Percentiles rank a stretch among this genome's conserved stretches.
phyloP scores from a whole-genome alignment of 2,329 filamentous ascomycete genomes.

The Xylaria sp. region DNA sequence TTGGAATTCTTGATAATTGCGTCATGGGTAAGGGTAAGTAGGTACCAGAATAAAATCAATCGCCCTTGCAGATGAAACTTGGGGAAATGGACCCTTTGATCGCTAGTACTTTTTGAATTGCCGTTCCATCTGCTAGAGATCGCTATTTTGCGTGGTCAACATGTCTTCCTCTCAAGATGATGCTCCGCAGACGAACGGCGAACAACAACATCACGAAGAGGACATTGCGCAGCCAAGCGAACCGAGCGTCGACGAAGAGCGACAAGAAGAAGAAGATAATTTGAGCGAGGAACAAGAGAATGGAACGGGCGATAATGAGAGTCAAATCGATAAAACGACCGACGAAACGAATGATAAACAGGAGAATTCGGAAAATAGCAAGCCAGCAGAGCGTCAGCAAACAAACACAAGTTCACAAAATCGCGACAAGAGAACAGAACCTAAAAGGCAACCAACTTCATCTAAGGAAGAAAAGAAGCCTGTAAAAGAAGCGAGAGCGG shows the following conservation, averaged over 20 bases:
- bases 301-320: slow-evolving; percentile 27
- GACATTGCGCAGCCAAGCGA: slow-evolving; percentile 23
- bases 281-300: slow-evolving; percentile 21
- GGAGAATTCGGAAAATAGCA: background rate
- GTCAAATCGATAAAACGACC: slow-evolving; percentile 8
- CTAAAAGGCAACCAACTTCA: slow-evolving; percentile 46
- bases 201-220: slow-evolving; percentile 25
- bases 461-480: slow-evolving; percentile 50
- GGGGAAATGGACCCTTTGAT: background rate
- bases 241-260: slow-evolving; percentile 22
- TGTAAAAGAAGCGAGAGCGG: slow-evolving; percentile 38
- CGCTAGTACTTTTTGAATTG: slow-evolving; percentile 6
- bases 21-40: slow-evolving; percentile 14
- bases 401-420: slow-evolving; percentile 11
- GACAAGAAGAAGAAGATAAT: slow-evolving; percentile 23
- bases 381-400: slow-evolving; percentile 20
- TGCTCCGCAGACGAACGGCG: slow-evolving; percentile 5
- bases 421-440: slow-evolving; percentile 23
- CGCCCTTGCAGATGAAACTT: slow-evolving; percentile 2
- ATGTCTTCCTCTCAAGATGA: slow-evolving; percentile 32
- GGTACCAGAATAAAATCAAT: slow-evolving; percentile 42
- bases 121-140: background rate
- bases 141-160: background rate
- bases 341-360: slow-evolving; percentile 12
- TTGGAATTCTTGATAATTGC: slow-evolving; percentile 19